Evolutionary conservation across 2,329 filamentous ascomycete species (phyloP).

Genomic region (Penicillium sp.): DNA sequence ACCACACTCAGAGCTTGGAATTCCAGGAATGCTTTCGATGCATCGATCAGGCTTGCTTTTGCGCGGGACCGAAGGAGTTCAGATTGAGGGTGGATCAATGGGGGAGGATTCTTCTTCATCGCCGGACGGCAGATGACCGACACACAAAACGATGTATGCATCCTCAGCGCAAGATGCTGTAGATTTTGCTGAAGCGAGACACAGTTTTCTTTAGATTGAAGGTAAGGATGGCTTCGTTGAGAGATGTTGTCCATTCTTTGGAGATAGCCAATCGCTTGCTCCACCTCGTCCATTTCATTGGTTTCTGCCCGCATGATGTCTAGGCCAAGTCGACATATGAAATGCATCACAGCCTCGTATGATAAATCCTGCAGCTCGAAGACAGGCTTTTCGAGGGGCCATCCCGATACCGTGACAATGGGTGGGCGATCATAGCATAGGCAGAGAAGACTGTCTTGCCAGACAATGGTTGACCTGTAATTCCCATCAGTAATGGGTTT

Average conservation of each 20-base stretch:
- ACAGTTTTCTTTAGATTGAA: slow-evolving; percentile 50
- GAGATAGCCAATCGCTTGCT: slow-evolving; percentile 38
- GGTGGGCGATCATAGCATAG: slow-evolving; percentile 41
- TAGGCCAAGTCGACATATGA: slow-evolving; percentile 31
- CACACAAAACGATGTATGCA: slow-evolving; percentile 55
- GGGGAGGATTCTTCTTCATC: slow-evolving; percentile 44
- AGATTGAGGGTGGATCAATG: background rate
- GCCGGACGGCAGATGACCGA: slow-evolving; percentile 62
- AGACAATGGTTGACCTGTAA: slow-evolving; percentile 38
- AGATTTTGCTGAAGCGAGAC: slow-evolving; percentile 51
- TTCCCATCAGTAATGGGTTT: background rate
- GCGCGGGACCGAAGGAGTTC: slow-evolving; percentile 29
- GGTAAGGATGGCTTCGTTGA: slow-evolving; percentile 54
- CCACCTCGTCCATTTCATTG: slow-evolving; percentile 14
- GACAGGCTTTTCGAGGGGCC: slow-evolving; percentile 26
- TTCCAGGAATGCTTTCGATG: slow-evolving; percentile 37
- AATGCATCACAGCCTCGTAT: slow-evolving; percentile 36
- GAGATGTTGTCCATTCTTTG: slow-evolving; percentile 49
- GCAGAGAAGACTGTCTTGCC: slow-evolving; percentile 42
- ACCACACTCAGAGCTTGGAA: slow-evolving; percentile 38
- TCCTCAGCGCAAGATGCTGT: slow-evolving; percentile 59
- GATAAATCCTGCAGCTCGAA: slow-evolving; percentile 22
- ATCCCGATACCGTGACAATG: slow-evolving; percentile 33
- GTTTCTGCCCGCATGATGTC: slow-evolving; percentile 52
- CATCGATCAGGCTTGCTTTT: slow-evolving; percentile 32